Conservation (phyloP, 768 basidiomycete species). For the Tulasnella sp. region DNA sequence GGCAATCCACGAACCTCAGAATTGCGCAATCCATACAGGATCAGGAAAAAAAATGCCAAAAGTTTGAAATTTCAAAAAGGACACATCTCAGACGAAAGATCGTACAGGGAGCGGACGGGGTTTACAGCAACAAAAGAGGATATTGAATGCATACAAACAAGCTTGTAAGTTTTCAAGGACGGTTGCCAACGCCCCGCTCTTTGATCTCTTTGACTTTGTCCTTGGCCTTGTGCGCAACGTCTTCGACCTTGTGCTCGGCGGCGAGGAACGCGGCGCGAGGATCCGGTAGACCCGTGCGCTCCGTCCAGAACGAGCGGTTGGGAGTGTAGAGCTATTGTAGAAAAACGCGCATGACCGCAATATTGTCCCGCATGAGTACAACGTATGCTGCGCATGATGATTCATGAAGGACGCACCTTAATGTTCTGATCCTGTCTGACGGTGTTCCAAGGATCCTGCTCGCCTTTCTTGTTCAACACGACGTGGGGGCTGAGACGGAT, state of each 20-base stretch:
- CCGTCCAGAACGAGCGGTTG: constrained; percentile 13
- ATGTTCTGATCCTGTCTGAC: constrained; percentile 19
- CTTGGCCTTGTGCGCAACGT: constrained; percentile 8
- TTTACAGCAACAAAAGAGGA: no score
- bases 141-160: no score
- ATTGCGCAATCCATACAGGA: no score
- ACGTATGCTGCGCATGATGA: no score
- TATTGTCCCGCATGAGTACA: background rate
- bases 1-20: no score
- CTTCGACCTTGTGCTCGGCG: background rate
- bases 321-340: constrained; percentile 18
- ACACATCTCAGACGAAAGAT: no score
- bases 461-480: constrained; percentile 13
- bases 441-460: constrained; percentile 18
- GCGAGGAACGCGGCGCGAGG: constrained; percentile 17
- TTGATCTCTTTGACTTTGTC: constrained; percentile 18
- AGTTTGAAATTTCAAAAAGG: no score
- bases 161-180: no score
- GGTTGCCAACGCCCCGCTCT: constrained; percentile 7
- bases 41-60: no score
- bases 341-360: background rate
- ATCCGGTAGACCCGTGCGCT: constrained; percentile 14
- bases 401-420: constrained; percentile 18
- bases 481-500: constrained; percentile 7
- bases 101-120: no score